Evolutionary conservation across 257 asterid species (phyloP), one percentile per base, ranked within the genome.

Genomic region (Solanum pinnatisectum): DNA sequence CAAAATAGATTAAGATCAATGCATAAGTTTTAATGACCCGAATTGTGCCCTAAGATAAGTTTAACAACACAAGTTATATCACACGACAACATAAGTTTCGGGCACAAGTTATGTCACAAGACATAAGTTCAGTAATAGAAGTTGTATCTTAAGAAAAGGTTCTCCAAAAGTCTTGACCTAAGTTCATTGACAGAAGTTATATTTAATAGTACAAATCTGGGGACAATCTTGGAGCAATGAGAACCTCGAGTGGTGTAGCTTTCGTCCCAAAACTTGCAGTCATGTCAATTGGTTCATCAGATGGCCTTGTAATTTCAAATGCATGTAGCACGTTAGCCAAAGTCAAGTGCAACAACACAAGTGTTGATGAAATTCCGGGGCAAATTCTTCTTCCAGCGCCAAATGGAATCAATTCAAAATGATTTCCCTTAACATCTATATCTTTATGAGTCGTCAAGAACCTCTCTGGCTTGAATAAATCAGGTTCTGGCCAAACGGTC

Each of bases 341-440:
- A 37, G 76, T 88, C 25, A 93, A 82, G 25, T 88, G 88, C 2
- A 81, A 12, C 36, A 83, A 44, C 14, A 87, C 90, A 4, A 90
- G 82, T 37, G 91, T 89, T 16, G 91, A 25, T 2, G 70, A n/a
- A 36, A 87, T 39, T 0, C 90, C 92, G 0, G 94, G 94, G 42
- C 96, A 91, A 14, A 84, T 76, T 42, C 95, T 93, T 56, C 94
- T 88, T 4, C 96, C 96, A 0, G 88, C 90, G 0, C 95, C 91
- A 82, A 94, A 94, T 3, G 94, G 93, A 20, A 94, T 82, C 70
- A 91, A 83, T 32, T 92, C 92, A 77, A 91, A 93, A n/a, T 90
- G 88, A 0, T 81, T 68, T 2, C 94, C 94, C 1, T 39, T 90
- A 14, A 89, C 89, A 65, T 92, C 93, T 3, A 90, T 33, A 33